Evolutionary conservation across 371 early-diverging fungal genomes (phyloP).

Genomic region (Rhizopus stolonifer): DNA sequence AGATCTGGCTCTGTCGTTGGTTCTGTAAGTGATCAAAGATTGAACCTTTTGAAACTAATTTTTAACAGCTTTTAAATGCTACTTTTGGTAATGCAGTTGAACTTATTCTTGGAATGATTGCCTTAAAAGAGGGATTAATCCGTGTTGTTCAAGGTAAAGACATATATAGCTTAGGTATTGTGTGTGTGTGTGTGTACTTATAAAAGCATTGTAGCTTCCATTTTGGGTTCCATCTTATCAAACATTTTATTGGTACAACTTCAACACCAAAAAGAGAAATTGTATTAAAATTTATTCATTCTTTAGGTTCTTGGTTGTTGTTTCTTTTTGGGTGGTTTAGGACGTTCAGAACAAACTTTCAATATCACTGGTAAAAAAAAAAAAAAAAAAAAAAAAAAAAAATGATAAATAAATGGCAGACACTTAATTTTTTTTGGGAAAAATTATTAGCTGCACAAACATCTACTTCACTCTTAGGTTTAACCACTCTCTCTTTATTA

Average conservation of each 20-base stretch:
- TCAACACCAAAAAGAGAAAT: background rate
- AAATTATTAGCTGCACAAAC: conserved; percentile 68
- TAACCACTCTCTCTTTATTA: conserved; percentile 73
- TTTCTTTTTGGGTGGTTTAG: conserved; percentile 76
- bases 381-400: background rate
- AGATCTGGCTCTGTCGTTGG: conserved; percentile 41
- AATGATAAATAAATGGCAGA: too few species aligned
- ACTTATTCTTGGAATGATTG: conserved; percentile 80
- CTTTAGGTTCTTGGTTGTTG: conserved; percentile 68
- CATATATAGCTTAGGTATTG: too few species aligned
- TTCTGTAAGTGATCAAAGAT: conserved; percentile 22
- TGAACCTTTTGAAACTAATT: background rate
- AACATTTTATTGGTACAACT: conserved; percentile 69
- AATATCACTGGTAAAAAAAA: conserved; percentile 56
- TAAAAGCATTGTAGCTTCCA: conserved; percentile 54
- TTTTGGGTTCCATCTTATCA: conserved; percentile 82
- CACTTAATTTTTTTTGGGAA: background rate
- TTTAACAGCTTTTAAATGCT: conserved; percentile 34
- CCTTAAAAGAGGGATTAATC: conserved; percentile 75
- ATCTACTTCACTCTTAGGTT: conserved; percentile 69
- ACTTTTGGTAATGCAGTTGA: conserved; percentile 82
- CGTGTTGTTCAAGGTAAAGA: conserved; percentile 75
- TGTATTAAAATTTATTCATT: background rate
- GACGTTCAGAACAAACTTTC: conserved; percentile 69
- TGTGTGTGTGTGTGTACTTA: background rate